Percentiles rank a stretch among this genome's conserved stretches.
Conservation (phyloP, 176 grass and related monocot genomes). For the Carex scoparia region DNA sequence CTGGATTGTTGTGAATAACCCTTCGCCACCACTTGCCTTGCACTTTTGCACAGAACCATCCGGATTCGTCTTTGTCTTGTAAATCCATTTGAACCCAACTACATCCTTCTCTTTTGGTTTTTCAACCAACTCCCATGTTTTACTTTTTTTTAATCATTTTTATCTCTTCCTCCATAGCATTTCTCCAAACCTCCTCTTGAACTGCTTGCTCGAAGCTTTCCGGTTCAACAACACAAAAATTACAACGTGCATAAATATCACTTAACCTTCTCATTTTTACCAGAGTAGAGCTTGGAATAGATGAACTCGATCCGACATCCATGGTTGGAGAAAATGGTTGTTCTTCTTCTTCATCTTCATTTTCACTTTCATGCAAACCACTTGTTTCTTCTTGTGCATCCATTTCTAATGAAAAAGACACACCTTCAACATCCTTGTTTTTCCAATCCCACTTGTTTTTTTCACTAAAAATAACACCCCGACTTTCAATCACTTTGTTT, state of each 20-base stretch:
- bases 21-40: conserved; percentile 9
- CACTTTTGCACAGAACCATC: not conserved
- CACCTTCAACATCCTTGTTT: not conserved
- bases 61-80: not conserved
- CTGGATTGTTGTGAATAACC: not conserved
- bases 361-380: not conserved
- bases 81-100: not conserved
- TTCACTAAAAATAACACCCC: conserved; percentile 16
- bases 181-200: not conserved
- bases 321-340: not conserved
- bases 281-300: not conserved
- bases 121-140: not conserved
- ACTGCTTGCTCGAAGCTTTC: conserved; percentile 1
- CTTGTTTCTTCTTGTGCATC: no score
- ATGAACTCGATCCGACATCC: not conserved
- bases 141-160: not conserved
- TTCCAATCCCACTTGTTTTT: conserved; percentile 3
- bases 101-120: not conserved
- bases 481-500: conserved; percentile 6
- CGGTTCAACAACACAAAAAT: not conserved
- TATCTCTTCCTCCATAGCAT: not conserved
- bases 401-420: not conserved
- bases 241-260: not conserved
- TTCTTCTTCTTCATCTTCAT: not conserved
- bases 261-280: not conserved